A percentile compares a stretch with the other conserved stretches of the same genome.
Evolutionary conservation across 306 rosid species (phyloP).

Genomic region (Lathyrus sativus): DNA sequence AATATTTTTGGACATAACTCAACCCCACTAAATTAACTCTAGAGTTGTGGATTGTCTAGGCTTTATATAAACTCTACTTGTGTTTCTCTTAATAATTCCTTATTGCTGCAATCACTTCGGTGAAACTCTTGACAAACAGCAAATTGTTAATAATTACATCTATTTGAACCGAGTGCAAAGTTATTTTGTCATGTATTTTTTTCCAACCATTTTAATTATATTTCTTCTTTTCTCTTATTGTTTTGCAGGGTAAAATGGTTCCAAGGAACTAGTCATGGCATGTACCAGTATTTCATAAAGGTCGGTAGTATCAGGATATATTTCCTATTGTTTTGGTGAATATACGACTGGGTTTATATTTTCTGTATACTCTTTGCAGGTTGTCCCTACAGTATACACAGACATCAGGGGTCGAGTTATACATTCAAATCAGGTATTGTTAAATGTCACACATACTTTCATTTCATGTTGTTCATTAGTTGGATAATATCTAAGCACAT

Average conservation of each 20-base stretch:
- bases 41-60: no score
- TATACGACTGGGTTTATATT: conserved; percentile 12
- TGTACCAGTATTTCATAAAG: conserved; percentile 89
- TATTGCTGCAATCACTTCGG: conserved; percentile 3
- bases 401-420: conserved; percentile 62
- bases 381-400: conserved; percentile 83
- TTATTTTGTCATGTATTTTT: conserved; percentile 21
- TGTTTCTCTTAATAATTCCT: not conserved
- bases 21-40: no score
- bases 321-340: not conserved
- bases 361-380: conserved; percentile 50
- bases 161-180: conserved; percentile 12
- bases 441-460: conserved; percentile 23
- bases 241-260: conserved; percentile 75
- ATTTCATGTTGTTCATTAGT: conserved; percentile 20
- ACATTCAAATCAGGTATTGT: conserved; percentile 82
- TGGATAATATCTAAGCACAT: conserved; percentile 36
- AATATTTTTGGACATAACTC: no score
- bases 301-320: conserved; percentile 47
- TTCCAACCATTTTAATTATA: conserved; percentile 20
- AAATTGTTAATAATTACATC: not conserved
- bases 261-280: conserved; percentile 61
- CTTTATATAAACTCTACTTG: not conserved
- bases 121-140: not conserved
- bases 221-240: conserved; percentile 26